These are phyloP conservation scores for Daldinia caldariorum DNA, from an alignment of 495 filamentous ascomycete genomes.

Conservation along the genomic window DNA sequence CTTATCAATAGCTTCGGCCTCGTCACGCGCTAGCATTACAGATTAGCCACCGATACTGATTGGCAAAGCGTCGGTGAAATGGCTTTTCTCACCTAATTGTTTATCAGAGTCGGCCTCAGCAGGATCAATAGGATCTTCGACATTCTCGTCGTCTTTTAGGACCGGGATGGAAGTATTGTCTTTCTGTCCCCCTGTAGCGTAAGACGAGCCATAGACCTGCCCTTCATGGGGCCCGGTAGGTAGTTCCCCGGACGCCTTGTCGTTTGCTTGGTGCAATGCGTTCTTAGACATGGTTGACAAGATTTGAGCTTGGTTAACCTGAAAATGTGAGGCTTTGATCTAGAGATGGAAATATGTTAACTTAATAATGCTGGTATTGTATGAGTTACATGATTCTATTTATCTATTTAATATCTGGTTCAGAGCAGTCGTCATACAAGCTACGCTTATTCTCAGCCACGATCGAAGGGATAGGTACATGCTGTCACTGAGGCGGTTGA, in stretches of 20 bases:
- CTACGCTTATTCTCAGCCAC: neutral
- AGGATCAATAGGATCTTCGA: conserved; percentile 60
- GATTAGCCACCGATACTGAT: neutral
- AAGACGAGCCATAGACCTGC: conserved; percentile 48
- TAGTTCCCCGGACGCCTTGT: conserved; percentile 40
- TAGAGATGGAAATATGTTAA: neutral
- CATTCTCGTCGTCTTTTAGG: conserved; percentile 58
- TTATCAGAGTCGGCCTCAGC: conserved; percentile 60
- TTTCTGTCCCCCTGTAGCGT: conserved; percentile 34
- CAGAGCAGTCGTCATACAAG: neutral
- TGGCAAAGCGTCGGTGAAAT: neutral
- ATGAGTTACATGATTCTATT: neutral
- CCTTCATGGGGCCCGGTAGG: conserved; percentile 36
- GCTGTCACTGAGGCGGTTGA: neutral
- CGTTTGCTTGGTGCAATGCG: conserved; percentile 30
- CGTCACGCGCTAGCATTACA: conserved; percentile 56
- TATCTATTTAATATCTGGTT: neutral
- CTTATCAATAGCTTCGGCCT: conserved; percentile 63
- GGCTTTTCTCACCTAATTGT: conserved; percentile 56
- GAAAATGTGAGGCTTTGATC: neutral
- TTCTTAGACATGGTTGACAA: conserved; percentile 43
- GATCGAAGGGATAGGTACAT: neutral
- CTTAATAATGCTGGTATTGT: too few relatives aligned
- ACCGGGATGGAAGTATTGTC: conserved; percentile 61
- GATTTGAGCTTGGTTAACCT: neutral